These are phyloP conservation scores for Termitomyces sp. DNA, from an alignment of 768 basidiomycete species.

Conservation along the genomic window DNA sequence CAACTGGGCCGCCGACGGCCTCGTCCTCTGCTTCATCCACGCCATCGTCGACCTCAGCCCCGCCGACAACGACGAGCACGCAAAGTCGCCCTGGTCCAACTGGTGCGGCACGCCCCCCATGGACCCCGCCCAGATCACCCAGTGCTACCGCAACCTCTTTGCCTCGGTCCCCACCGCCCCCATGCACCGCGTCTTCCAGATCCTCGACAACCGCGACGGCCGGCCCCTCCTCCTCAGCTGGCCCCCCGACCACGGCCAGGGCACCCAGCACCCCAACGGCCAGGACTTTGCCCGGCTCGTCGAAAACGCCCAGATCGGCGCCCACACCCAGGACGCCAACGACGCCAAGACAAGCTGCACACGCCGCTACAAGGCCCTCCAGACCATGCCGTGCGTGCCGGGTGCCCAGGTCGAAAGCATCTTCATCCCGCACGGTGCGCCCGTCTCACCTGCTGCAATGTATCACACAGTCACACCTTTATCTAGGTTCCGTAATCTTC, in stretches of 20 bases:
- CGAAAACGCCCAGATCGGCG: constrained; percentile 59
- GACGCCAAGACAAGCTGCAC: constrained; percentile 86
- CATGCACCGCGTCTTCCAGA: constrained; percentile 71
- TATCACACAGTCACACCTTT: constrained; percentile 6
- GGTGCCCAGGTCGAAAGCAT: constrained; percentile 75
- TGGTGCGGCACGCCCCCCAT: constrained; percentile 82
- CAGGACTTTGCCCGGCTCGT: constrained; percentile 56
- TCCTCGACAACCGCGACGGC: constrained; percentile 56
- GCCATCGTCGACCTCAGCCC: constrained; percentile 69
- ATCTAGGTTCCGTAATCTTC: constrained; percentile 60
- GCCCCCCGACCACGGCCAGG: constrained; percentile 59
- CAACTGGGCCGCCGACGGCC: constrained; percentile 82
- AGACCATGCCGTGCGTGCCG: constrained; percentile 49
- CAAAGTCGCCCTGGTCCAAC: constrained; percentile 77
- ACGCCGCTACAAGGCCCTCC: constrained; percentile 71
- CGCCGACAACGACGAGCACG: constrained; percentile 65
- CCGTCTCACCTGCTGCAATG: constrained; percentile 16
- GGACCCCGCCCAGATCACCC: constrained; percentile 47
- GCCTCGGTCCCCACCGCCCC: constrained; percentile 45
- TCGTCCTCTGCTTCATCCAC: constrained; percentile 87
- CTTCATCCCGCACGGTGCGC: constrained; percentile 83
- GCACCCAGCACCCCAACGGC: constrained; percentile 26
- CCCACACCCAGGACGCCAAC: constrained; percentile 40
- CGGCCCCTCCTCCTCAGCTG: constrained; percentile 63
- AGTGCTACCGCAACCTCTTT: constrained; percentile 54